Conservation (phyloP, 805 yeast genomes). For the Wickerhamomyces chaumierensis region DNA sequence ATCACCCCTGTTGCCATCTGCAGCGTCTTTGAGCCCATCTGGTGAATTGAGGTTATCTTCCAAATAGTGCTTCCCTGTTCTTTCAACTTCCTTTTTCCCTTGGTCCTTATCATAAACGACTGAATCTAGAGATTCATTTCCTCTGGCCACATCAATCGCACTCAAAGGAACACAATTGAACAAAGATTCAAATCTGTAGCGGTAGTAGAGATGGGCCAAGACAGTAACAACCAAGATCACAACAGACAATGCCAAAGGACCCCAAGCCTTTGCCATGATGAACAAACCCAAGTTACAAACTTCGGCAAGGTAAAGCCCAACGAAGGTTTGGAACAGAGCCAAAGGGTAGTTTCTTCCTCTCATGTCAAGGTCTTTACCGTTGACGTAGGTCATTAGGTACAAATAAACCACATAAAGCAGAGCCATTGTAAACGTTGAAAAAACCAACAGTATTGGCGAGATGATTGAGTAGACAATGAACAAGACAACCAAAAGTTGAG, state of each 20-base stretch:
- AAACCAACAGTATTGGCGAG: slow-evolving; percentile 60
- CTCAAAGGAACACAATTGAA: slow-evolving; percentile 62
- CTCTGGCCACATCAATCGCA: slow-evolving; percentile 29
- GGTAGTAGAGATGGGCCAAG: slow-evolving; percentile 44
- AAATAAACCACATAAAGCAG: slow-evolving; percentile 50
- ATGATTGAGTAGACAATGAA: slow-evolving; percentile 68
- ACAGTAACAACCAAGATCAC: slow-evolving; percentile 49
- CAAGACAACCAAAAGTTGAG: slow-evolving; percentile 65
- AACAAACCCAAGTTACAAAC: slow-evolving; percentile 60
- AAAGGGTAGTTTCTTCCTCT: slow-evolving; percentile 68
- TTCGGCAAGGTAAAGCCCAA: slow-evolving; percentile 62
- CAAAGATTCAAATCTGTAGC: slow-evolving; percentile 48
- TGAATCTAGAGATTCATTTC: slow-evolving; percentile 22
- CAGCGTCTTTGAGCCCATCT: slow-evolving; percentile 18
- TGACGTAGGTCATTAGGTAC: slow-evolving; percentile 55
- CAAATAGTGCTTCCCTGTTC: slow-evolving; percentile 30
- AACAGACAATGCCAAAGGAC: slow-evolving; percentile 59
- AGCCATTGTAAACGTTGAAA: slow-evolving; percentile 46
- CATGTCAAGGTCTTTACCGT: slow-evolving; percentile 42
- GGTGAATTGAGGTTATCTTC: slow-evolving; percentile 14
- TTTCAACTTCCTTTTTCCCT: slow-evolving; percentile 47
- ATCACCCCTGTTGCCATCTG: slow-evolving; percentile 10
- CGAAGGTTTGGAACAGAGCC: slow-evolving; percentile 63
- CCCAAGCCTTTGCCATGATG: slow-evolving; percentile 73
- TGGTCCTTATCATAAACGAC: slow-evolving; percentile 56